Evolutionary conservation across 768 basidiomycete genomes (phyloP), one percentile per base, ranked within the genome.

Genomic region (Leccinum olivaceopallidum): DNA sequence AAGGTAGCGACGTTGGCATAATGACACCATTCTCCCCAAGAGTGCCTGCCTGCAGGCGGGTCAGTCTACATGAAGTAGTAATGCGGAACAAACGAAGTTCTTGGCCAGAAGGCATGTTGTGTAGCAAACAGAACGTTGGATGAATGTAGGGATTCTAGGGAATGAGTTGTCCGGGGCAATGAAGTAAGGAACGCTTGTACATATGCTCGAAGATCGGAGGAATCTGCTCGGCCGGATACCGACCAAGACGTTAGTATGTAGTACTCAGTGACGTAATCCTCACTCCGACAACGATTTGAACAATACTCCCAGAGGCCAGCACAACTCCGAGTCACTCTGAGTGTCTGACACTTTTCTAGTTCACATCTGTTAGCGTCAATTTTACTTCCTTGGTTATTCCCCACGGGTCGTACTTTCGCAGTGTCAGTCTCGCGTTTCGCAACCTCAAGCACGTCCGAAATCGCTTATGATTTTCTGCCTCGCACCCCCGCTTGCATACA

Each of bases 181-280:
- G 95, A 91, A 1, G 93, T 93, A 66, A 98, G 81, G 36, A 98
- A 78, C 6, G 90, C 89, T 75, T 98, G 95, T 2, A 96, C 26
- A 26, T 26, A 26, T 26, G 95, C 91, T 65, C 97, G 81, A 55
- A 99, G 87, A 77, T 99, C 97, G 96, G 92, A 34, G 96, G 94
- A 73, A 98, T 98, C 71, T 95, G 76, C 95, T 98, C 80, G 97
- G 95, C 58, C 97, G 86, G 55, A 98, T 81, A 52, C 94, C 96
- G 64, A 95, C 90, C 93, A 26, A 30, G 9, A 30, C 30, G 30
- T 30, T 30, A 30, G 6, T 28, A 28, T 28, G 30, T 30, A 30
- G 30, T 30, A 30, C 30, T 30, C 30, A 28, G 26, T 28, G 26
- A 30, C 30, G 30, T 30, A 30, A 30, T 30, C 30, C 30, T 30